These are phyloP conservation scores for Pythium folliculosum DNA, from an alignment of 352 stramenopile species.

Conservation along the genomic window DNA sequence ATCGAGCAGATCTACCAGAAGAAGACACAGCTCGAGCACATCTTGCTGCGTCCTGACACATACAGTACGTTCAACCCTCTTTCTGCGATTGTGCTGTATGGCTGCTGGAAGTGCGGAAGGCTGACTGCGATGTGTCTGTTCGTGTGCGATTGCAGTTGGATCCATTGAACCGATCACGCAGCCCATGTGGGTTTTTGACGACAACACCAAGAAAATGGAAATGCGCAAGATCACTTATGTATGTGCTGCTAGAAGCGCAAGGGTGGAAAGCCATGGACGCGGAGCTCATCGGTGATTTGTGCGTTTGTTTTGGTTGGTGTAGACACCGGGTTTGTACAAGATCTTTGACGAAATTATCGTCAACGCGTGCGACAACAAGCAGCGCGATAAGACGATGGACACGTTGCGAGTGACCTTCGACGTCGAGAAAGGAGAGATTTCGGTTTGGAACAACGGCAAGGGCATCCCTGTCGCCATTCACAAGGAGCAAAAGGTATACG, in stretches of 20 bases:
- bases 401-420: constrained; percentile 95
- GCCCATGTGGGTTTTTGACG: constrained; percentile 92
- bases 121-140: neutral
- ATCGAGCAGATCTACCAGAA: constrained; percentile 97
- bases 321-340: constrained; percentile 96
- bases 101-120: neutral
- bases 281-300: neutral
- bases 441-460: constrained; percentile 97
- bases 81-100: neutral
- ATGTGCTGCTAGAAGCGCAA: constrained; percentile 12
- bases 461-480: constrained; percentile 97
- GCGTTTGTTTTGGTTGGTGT: constrained; percentile 3
- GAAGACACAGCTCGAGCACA: constrained; percentile 98
- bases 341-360: constrained; percentile 99
- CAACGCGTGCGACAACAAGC: constrained; percentile 99
- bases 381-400: constrained; percentile 96
- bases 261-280: neutral
- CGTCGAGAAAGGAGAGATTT: constrained; percentile 91
- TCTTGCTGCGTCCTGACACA: constrained; percentile 96
- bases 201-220: constrained; percentile 90
- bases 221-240: constrained; percentile 93
- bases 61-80: constrained; percentile 82
- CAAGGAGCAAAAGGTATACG: constrained; percentile 96
- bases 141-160: constrained; percentile 78
- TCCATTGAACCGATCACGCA: constrained; percentile 94